Conservation (phyloP, 176 grass and related monocot species). For the Paspalum notatum region DNA sequence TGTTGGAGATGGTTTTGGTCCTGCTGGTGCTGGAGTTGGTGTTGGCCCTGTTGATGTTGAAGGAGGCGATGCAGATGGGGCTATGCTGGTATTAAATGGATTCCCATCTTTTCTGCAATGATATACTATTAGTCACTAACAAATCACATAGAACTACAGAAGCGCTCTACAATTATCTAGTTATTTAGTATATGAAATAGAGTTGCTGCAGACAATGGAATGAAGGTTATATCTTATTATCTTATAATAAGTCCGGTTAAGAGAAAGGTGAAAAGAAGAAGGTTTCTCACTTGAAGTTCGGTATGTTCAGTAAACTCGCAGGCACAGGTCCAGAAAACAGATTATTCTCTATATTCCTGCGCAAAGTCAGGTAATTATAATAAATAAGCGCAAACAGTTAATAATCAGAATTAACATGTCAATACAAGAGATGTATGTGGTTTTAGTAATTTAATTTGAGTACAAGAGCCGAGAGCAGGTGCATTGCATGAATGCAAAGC, state of each 20-base stretch:
- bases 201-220: neutral
- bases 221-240: too few species aligned
- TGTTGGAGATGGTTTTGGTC: slow-evolving; percentile 52
- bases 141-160: slow-evolving; percentile 39
- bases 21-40: slow-evolving; percentile 56
- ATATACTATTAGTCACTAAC: slow-evolving; percentile 39
- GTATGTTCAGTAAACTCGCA: slow-evolving; percentile 71
- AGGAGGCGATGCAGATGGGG: slow-evolving; percentile 70
- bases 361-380: slow-evolving; percentile 42
- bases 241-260: slow-evolving; percentile 16
- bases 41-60: slow-evolving; percentile 44
- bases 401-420: slow-evolving; percentile 3
- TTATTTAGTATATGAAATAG: slow-evolving; percentile 20
- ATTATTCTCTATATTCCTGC: slow-evolving; percentile 97
- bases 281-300: slow-evolving; percentile 82
- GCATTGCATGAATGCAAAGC: neutral
- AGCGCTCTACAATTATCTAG: slow-evolving; percentile 23
- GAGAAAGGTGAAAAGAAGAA: slow-evolving; percentile 40
- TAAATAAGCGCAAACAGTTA: slow-evolving; percentile 9
- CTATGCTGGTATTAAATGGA: slow-evolving; percentile 79
- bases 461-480: neutral
- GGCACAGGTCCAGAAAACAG: slow-evolving; percentile 92
- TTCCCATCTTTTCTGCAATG: slow-evolving; percentile 94
- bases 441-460: slow-evolving; percentile 11
- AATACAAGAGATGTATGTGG: neutral